Evolutionary conservation across 139 green algal genomes (phyloP), one percentile per base, ranked within the genome.

Genomic region (Chlamydomonas incerta): DNA sequence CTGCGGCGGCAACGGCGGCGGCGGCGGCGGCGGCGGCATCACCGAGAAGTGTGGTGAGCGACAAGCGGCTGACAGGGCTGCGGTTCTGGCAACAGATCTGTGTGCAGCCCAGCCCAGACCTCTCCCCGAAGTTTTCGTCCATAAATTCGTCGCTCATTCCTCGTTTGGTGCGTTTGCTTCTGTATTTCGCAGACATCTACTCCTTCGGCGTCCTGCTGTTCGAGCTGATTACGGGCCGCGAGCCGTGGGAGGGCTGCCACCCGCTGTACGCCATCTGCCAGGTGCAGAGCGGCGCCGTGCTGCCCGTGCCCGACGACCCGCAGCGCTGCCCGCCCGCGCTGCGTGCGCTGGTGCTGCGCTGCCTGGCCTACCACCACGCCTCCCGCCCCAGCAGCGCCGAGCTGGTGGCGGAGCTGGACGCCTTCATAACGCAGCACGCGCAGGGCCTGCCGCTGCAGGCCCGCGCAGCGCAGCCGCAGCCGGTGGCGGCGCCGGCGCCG

Each of bases 241-340:
- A 82, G 75, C 75, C 75, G 4, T 82, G 75, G 75, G 60, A 82
- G 75, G 60, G 60, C 75, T 82, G 58, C 75, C 75, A 82, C 75
- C 75, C 75, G 24, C 60, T 82, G 24, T 82, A 73, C 75, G 75
- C 60, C 60, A 55, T 82, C 35, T 82, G 60, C 37, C 60, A 82
- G 74, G 74, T 82, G 58, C 60, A 72, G 60, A 62, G 35, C 28
- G 75, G 75, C 29, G 60, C 46, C 26, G 60, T 35, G 15, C 75
- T 89, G 68, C 52, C 81, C 41, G 47, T 89, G 46, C 85, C 85
- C 5, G 52, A 84, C 35, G 85, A 86, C 71, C 69, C 68, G 18
- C 17, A 9, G 33, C 68, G 68, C 33, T 90, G 87, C 74, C 87
- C 87, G 1, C 68, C 74, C 24, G 46, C 67, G 28, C 68, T 90